Base-by-base conservation (phyloP, 768 basidiomycete species). In the Suillus plorans region DNA sequence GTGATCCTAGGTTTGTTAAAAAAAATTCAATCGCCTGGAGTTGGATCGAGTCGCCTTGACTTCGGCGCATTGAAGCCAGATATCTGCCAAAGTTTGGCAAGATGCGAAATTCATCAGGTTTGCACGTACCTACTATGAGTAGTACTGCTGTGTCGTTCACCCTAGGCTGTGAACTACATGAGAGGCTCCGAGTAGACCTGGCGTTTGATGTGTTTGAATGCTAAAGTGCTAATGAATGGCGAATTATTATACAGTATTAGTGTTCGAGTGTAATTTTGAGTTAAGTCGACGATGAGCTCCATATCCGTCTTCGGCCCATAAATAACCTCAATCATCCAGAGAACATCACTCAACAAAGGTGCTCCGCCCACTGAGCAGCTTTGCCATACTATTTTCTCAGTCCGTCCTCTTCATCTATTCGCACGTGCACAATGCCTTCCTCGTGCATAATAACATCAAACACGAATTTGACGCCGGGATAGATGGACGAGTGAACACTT, bases 391-490 rank as follows among this genome's bases (percentile, higher is more conserved):
- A 5, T 31, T 31, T 31, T 4, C 31, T 6, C 31, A 31, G 31
- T 31, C 31, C 31, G 31, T 31, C 31, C 5, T 31, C 31, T 31
- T 31, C 31, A 31, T 31, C 31, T 31, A 31, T 31, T 31, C 31
- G 31, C 5, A 31, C 31, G 31, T 31, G 31, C 31, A 31, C 31
- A 31, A 31, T 6, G 6, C 5, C 6, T 7, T 31, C 31, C 31
- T 31, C 31, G 31, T 31, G 1, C 6, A 31, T 31, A 1, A 31
- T 31, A 56, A 97, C 80, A 67, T 95, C 87, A 60, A 99, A 84
- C 44, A 84, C 80, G 71, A 96, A 99, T 20, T 86, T 84, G 77
- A 95, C 82, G 5, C 91, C 84, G 1, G 95, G 94, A 78, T 97
- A 95, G 9, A 99, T 77, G 12, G 86, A 83, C 0, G 92, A 94